Evolutionary conservation across 176 grass and related monocot genomes (phyloP).

Genomic region (Triticum urartu): DNA sequence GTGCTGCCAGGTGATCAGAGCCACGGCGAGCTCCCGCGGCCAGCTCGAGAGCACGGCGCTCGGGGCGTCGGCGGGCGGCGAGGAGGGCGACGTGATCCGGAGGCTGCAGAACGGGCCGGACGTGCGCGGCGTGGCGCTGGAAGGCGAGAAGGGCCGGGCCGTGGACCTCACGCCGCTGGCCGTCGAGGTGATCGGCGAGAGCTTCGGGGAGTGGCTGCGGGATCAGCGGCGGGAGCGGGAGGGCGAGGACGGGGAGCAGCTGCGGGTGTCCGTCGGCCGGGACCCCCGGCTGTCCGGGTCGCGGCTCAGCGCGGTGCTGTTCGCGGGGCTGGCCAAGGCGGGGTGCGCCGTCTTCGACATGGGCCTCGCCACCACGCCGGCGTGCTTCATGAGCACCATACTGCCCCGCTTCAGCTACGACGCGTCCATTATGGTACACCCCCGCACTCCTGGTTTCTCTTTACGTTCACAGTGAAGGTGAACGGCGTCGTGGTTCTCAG

Average conservation of each 20-base stretch:
- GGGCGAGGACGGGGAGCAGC: not conserved
- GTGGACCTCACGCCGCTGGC: slow-evolving; percentile 80
- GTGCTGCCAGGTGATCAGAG: not conserved
- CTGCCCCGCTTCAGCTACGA: slow-evolving; percentile 63
- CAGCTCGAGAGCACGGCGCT: not conserved
- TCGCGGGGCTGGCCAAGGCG: slow-evolving; percentile 62
- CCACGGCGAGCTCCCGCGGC: not conserved
- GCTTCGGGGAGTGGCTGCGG: slow-evolving; percentile 79
- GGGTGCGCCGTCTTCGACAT: slow-evolving; percentile 75
- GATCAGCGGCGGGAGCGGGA: slow-evolving; percentile 11
- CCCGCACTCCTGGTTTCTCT: not conserved
- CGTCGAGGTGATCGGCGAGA: slow-evolving; percentile 67
- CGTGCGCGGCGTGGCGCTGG: slow-evolving; percentile 75
- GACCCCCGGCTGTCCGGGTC: slow-evolving; percentile 65
- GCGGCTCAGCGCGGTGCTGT: slow-evolving; percentile 51
- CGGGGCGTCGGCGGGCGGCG: not conserved
- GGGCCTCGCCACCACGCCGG: slow-evolving; percentile 84
- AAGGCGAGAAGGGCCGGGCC: slow-evolving; percentile 66
- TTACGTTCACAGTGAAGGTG: not conserved
- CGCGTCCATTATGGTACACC: slow-evolving; percentile 73
- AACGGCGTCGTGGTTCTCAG: no score
- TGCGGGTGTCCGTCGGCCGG: slow-evolving; percentile 63
- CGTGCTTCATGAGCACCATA: slow-evolving; percentile 87
- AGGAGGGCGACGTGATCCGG: slow-evolving; percentile 52
- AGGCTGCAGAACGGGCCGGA: slow-evolving; percentile 81